A percentile compares a stretch with the other conserved stretches of the same genome.
phyloP scores from a whole-genome alignment of 768 basidiomycete species.

The Pleurotus sapidus region DNA sequence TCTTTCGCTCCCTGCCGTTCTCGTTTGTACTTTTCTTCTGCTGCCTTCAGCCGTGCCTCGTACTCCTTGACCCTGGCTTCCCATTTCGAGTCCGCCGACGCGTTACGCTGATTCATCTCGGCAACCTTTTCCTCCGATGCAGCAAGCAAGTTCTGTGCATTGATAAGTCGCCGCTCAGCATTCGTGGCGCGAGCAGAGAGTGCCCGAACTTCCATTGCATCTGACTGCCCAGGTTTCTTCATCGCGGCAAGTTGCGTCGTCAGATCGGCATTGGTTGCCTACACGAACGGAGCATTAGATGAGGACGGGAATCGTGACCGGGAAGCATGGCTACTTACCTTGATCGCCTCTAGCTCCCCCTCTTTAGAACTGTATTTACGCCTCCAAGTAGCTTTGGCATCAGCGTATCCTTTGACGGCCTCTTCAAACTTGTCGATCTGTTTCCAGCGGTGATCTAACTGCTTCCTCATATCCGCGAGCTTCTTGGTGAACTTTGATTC shows the following conservation, averaged over 20 bases:
- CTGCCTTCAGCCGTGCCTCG: constrained; percentile 73
- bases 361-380: constrained; percentile 79
- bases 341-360: constrained; percentile 85
- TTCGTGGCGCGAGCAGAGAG: constrained; percentile 73
- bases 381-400: constrained; percentile 82
- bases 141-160: constrained; percentile 80
- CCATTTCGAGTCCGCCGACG: constrained; percentile 83
- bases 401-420: constrained; percentile 77
- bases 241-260: constrained; percentile 62
- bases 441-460: constrained; percentile 85
- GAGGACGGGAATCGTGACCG: neutral
- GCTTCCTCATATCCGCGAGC: constrained; percentile 76
- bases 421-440: constrained; percentile 92
- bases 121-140: constrained; percentile 85
- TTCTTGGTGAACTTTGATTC: constrained; percentile 74
- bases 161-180: constrained; percentile 85
- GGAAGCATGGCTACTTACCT: constrained; percentile 43
- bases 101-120: constrained; percentile 66
- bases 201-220: constrained; percentile 68
- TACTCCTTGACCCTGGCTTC: constrained; percentile 95
- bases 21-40: constrained; percentile 90
- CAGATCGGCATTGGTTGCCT: constrained; percentile 77
- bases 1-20: constrained; percentile 95
- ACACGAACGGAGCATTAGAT: neutral
- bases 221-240: constrained; percentile 56